Percentiles rank a stretch among this genome's conserved stretches.
Evolutionary conservation across 2,329 filamentous ascomycete species (phyloP).

Genomic region (Ophioceras dolichostomum): DNA sequence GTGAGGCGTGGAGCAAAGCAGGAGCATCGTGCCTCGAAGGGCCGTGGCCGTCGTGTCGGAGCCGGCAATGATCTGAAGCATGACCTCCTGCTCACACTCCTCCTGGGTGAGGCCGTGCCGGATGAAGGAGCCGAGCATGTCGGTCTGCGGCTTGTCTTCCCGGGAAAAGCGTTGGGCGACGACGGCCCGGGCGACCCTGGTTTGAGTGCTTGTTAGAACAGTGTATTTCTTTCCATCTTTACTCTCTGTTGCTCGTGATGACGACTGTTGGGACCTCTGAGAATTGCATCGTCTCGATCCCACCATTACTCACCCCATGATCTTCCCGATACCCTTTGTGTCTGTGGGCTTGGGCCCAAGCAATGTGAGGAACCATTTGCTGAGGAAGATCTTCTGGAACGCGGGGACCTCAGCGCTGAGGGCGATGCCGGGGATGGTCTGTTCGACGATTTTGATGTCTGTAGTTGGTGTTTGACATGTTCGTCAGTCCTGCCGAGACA

Average conservation of each 20-base stretch:
- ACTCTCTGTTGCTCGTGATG: too few species aligned
- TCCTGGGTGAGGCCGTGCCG: conserved; percentile 15
- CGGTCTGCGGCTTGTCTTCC: conserved; percentile 25
- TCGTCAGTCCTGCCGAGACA: too few species aligned
- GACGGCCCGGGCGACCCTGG: conserved; percentile 24
- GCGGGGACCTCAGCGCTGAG: conserved; percentile 26
- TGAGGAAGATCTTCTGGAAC: conserved; percentile 9
- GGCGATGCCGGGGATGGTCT: conserved; percentile 24
- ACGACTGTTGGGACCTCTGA: too few species aligned
- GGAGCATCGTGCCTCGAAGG: conserved; percentile 34
- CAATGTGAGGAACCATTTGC: conserved; percentile 18
- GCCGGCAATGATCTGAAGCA: conserved; percentile 16
- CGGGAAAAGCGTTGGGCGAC: conserved; percentile 28
- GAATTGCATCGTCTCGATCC: too few species aligned
- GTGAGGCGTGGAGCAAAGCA: conserved; percentile 31
- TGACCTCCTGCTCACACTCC: conserved; percentile 16
- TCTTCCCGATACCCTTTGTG: conserved; percentile 11
- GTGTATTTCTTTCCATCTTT: too few species aligned
- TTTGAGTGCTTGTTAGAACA: too few species aligned
- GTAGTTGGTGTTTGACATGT: too few species aligned
- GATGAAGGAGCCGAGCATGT: conserved; percentile 32
- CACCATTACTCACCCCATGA: conserved; percentile 10
- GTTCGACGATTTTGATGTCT: conserved; percentile 25
- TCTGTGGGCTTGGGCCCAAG: conserved; percentile 18
- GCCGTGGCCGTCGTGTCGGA: conserved; percentile 41